A percentile compares a stretch with the other conserved stretches of the same genome.
phyloP scores from a whole-genome alignment of 352 stramenopile genomes.

The Pythium grandisporangium region DNA sequence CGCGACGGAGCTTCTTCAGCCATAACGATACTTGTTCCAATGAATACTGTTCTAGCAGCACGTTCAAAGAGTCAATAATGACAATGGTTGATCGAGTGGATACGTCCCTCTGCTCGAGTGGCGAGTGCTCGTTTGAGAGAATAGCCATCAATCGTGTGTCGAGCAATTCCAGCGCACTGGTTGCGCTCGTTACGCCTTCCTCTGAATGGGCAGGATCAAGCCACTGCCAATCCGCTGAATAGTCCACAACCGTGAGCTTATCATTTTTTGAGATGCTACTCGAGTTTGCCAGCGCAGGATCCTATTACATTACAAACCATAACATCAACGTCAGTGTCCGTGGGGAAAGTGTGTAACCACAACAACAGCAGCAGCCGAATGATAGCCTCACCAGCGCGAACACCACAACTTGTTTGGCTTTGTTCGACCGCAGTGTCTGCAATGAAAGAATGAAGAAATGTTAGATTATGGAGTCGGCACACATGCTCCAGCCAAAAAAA shows the following conservation, averaged over 20 bases:
- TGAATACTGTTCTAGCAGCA: conserved; percentile 38
- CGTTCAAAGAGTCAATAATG: conserved; percentile 57
- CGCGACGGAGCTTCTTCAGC: conserved; percentile 20
- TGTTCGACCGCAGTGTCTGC: conserved; percentile 8
- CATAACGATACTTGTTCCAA: conserved; percentile 33
- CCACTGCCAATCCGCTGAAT: conserved; percentile 16
- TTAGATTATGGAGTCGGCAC: no score
- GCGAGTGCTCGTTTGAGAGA: conserved; percentile 1
- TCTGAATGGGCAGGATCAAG: conserved; percentile 13
- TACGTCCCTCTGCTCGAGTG: neutral
- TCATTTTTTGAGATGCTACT: no score
- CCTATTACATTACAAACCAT: no score
- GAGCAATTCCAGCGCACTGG: conserved; percentile 18
- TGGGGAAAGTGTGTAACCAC: no score
- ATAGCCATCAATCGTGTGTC: conserved; percentile 14
- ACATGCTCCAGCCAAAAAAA: no score
- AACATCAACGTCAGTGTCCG: no score
- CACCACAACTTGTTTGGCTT: conserved; percentile 5
- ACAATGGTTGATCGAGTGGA: conserved; percentile 34
- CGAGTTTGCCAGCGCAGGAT: no score
- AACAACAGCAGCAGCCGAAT: conserved; percentile 11
- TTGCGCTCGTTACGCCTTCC: neutral
- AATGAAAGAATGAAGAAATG: neutral
- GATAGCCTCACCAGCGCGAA: conserved; percentile 2
- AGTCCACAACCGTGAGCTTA: conserved; percentile 37